Conservation (phyloP, 768 basidiomycete genomes). For the Kwoniella heveanensis region DNA sequence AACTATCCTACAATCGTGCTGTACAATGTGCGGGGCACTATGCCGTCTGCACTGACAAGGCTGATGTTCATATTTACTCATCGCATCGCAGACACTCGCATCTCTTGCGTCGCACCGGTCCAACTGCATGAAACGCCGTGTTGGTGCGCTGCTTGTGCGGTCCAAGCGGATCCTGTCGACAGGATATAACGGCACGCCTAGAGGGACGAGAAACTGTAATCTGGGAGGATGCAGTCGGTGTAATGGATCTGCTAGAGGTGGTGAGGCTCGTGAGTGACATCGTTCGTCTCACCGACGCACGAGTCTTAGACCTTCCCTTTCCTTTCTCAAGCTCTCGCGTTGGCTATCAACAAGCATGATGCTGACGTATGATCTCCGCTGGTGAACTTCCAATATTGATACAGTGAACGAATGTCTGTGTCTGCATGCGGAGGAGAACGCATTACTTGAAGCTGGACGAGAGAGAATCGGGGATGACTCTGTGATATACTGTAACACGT, state of each 20-base stretch:
- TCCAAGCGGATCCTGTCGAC: conserved; percentile 60
- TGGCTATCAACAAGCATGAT: too few species aligned
- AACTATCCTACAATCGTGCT: too few species aligned
- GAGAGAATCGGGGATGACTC: conserved; percentile 73
- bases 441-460: conserved; percentile 86
- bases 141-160: conserved; percentile 89
- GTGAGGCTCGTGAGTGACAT: conserved; percentile 56
- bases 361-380: not conserved
- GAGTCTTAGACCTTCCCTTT: too few species aligned
- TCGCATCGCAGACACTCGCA: conserved; percentile 78
- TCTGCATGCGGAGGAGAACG: conserved; percentile 97
- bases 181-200: conserved; percentile 90
- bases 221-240: conserved; percentile 88
- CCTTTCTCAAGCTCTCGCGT: too few species aligned
- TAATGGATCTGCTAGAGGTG: conserved; percentile 60
- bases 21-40: too few species aligned
- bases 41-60: too few species aligned
- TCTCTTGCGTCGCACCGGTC: conserved; percentile 78
- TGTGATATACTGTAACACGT: conserved; percentile 99
- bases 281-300: too few species aligned
- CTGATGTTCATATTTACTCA: too few species aligned
- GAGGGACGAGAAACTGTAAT: conserved; percentile 84
- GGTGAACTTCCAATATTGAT: not conserved
- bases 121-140: conserved; percentile 96
- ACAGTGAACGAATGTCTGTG: conserved; percentile 79